A percentile compares a stretch with the other conserved stretches of the same genome.
Evolutionary conservation across 2,329 filamentous ascomycete species (phyloP).

Genomic region (Nemania abortiva): DNA sequence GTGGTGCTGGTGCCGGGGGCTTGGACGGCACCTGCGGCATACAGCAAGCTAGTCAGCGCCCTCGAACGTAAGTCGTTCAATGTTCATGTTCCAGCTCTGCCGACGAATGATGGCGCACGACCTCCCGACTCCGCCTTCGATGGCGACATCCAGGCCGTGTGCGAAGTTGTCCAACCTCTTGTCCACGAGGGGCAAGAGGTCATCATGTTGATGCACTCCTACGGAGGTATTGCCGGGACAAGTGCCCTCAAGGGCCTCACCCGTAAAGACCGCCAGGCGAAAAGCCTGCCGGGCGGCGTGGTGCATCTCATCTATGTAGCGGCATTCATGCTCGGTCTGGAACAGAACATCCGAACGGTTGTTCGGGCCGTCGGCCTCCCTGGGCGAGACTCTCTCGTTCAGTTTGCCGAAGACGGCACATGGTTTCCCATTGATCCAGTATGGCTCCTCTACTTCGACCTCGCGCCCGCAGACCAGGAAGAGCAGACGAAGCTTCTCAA

Average conservation of each 20-base stretch:
- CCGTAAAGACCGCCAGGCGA: not conserved
- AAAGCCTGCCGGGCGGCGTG: not conserved
- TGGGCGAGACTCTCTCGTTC: not conserved
- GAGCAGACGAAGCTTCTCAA: conserved; percentile 3
- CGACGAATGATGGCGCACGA: not conserved
- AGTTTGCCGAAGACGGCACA: not conserved
- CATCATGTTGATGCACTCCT: conserved; percentile 6
- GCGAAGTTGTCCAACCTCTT: not conserved
- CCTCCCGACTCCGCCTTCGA: not conserved
- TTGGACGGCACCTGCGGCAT: not conserved
- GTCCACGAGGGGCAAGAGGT: not conserved
- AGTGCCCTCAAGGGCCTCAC: conserved; percentile 1
- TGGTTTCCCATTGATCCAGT: not conserved
- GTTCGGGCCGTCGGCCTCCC: not conserved
- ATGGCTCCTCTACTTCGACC: not conserved
- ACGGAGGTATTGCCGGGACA: conserved; percentile 1
- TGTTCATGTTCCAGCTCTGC: not conserved
- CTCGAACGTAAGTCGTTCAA: not conserved
- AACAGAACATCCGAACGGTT: not conserved
- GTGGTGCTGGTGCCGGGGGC: conserved; percentile 2
- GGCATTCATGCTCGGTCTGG: conserved; percentile 1
- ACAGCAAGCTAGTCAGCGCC: not conserved
- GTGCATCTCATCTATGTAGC: not conserved
- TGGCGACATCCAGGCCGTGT: not conserved
- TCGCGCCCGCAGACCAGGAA: not conserved